Evolutionary conservation across 2,329 filamentous ascomycete species (phyloP), one percentile per base, ranked within the genome.

Genomic region (Penicillium sp.): DNA sequence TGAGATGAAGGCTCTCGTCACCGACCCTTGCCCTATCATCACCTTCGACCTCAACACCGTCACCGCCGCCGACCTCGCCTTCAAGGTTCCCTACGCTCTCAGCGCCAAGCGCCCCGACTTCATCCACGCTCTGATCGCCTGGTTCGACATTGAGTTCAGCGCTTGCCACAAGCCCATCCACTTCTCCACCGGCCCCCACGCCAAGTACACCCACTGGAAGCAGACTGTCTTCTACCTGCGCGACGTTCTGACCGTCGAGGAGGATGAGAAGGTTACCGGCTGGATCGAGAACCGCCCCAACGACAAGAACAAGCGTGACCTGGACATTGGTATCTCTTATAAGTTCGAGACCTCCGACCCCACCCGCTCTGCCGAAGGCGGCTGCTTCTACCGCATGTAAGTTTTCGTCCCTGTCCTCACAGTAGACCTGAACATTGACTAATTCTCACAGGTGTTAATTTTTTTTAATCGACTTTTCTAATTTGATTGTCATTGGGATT

Each of bases 121-220:
- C 77, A 83, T 97, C 69, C 94, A 99, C 76, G 94, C 94, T 53
- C 80, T 99, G 53, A 95, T 99, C 65, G 89, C 93, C 10, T 99
- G 94, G 94, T 99, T 99, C 79, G 94, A 99, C 73, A 97, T 99
- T 67, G 93, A 97, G 71, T 99, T 99, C 79, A 89, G 90, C 48
- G 92, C 92, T 55, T 97, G 94, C 84, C 94, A 99, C 84, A 97
- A 97, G 84, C 90, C 92, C 31, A 92, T 99, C 71, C 86, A 88
- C 70, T 99, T 99, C 83, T 96, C 90, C 50, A 99, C 94, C 16
- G 94, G 94, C 21, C 94, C 94, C 27, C 94, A 97, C 78, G 95
- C 93, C 67, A 97, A 97, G 80, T 97, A 97, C 80, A 99, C 94
- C 16, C 94, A 99, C 83, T 99, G 94, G 94, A 99, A 99, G 81